A percentile compares a stretch with the other conserved stretches of the same genome.
These are phyloP conservation scores for Russula sp. DNA, from an alignment of 768 basidiomycete genomes.

Conservation along the genomic window DNA sequence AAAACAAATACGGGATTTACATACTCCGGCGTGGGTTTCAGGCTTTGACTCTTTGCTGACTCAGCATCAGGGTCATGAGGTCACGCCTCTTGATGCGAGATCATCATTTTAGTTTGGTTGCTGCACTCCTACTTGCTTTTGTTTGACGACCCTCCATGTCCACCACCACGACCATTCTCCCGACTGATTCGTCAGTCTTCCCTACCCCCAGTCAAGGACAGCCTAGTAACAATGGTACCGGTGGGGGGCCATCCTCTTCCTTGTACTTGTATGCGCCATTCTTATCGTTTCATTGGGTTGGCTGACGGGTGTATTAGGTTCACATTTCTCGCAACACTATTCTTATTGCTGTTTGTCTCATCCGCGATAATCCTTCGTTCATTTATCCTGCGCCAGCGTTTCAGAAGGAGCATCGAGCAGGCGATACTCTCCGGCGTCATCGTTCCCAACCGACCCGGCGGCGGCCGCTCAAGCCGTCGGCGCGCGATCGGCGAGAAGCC, in stretches of 20 bases:
- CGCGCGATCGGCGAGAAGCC: constrained; percentile 45
- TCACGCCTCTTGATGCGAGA: too few species aligned
- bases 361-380: constrained; percentile 60
- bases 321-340: constrained; percentile 67
- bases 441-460: constrained; percentile 32
- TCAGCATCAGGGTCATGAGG: neutral
- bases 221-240: neutral
- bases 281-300: neutral
- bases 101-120: neutral
- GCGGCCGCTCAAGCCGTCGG: constrained; percentile 29
- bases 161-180: neutral
- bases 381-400: constrained; percentile 52
- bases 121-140: neutral
- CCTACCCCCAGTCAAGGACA: neutral
- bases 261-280: constrained; percentile 23
- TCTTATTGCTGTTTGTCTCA: constrained; percentile 60
- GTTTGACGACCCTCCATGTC: neutral
- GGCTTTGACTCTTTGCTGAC: neutral
- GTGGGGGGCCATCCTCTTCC: constrained; percentile 23
- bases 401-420: constrained; percentile 47
- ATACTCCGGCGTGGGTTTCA: neutral
- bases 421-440: constrained; percentile 48
- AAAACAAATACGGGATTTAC: neutral
- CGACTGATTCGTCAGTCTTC: neutral
- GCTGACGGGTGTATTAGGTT: constrained; percentile 36